A percentile compares a stretch with the other conserved stretches of the same genome.
Evolutionary conservation across 371 early-diverging fungal genomes (phyloP).

Genomic region (Mucor plumbeus): DNA sequence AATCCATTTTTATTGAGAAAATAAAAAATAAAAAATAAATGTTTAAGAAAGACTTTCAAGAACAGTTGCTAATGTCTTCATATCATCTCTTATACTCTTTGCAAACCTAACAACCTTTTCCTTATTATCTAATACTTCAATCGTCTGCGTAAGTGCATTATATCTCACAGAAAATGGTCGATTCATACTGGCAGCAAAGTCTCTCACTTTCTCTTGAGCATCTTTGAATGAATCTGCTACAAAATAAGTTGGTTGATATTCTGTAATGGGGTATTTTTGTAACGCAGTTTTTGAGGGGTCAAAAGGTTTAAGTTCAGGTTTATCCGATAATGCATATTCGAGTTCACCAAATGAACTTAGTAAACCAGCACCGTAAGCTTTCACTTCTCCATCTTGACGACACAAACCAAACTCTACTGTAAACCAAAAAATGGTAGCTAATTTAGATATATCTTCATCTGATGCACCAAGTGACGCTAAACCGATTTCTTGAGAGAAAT

Average conservation of each 20-base stretch:
- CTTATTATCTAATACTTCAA: constrained; percentile 88
- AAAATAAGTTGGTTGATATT: constrained; percentile 96
- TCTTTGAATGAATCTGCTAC: constrained; percentile 94
- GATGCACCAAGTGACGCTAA: constrained; percentile 92
- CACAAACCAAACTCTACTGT: constrained; percentile 96
- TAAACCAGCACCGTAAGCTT: constrained; percentile 95
- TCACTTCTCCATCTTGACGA: constrained; percentile 78
- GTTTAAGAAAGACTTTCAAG: constrained; percentile 58
- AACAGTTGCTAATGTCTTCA: constrained; percentile 74
- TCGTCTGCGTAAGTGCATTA: constrained; percentile 88
- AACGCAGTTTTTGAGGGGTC: constrained; percentile 84
- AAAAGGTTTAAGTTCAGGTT: constrained; percentile 83
- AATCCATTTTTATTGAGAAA: not conserved
- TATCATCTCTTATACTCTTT: constrained; percentile 73
- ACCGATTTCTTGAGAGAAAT: constrained; percentile 96
- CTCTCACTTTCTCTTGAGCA: constrained; percentile 90
- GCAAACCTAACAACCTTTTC: constrained; percentile 82
- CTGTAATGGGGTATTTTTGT: constrained; percentile 91
- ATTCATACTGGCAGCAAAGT: constrained; percentile 78
- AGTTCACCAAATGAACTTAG: constrained; percentile 97
- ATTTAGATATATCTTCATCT: constrained; percentile 89
- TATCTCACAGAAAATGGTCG: constrained; percentile 92
- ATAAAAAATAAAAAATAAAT: constrained; percentile 10
- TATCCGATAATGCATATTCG: constrained; percentile 83
- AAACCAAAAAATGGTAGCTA: constrained; percentile 95